A percentile compares a stretch with the other conserved stretches of the same genome.
These are phyloP conservation scores for Myriosclerotinia duriaeana DNA, from an alignment of 2,329 filamentous ascomycete species.

Conservation along the genomic window DNA sequence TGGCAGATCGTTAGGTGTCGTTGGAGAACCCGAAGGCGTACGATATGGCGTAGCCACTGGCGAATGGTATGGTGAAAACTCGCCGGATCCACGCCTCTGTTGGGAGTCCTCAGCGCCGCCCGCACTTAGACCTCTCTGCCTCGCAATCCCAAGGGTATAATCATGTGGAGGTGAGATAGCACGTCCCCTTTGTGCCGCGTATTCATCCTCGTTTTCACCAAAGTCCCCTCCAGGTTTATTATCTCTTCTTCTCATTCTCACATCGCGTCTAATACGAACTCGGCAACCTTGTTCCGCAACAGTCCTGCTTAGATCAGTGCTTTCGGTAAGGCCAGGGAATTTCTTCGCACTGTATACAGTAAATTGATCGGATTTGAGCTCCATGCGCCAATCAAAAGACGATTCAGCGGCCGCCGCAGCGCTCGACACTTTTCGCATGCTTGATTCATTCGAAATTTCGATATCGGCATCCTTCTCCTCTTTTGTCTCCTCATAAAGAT, in stretches of 20 bases:
- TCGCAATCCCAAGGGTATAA: constrained; percentile 23
- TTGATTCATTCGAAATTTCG: constrained; percentile 42
- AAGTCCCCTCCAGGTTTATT: constrained; percentile 58
- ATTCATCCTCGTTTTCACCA: constrained; percentile 60
- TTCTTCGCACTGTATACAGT: constrained; percentile 96
- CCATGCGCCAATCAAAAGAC: constrained; percentile 79
- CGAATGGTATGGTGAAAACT: constrained; percentile 35
- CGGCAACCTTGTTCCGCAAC: constrained; percentile 96
- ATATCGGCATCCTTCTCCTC: constrained; percentile 74
- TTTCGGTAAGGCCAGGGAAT: constrained; percentile 90
- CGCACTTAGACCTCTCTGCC: constrained; percentile 31
- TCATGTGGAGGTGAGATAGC: constrained; percentile 24
- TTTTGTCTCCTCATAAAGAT: constrained; percentile 91
- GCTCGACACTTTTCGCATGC: constrained; percentile 40
- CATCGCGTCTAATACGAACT: constrained; percentile 90
- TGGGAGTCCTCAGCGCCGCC: constrained; percentile 30
- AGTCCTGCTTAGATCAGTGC: constrained; percentile 81
- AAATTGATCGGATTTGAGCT: constrained; percentile 85
- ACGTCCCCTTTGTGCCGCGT: constrained; percentile 43
- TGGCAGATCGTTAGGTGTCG: constrained; percentile 35
- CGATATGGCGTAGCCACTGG: constrained; percentile 24
- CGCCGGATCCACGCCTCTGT: constrained; percentile 50
- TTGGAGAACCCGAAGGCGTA: constrained; percentile 14
- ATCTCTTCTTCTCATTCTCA: constrained; percentile 84
- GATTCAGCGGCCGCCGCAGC: constrained; percentile 43